Conservation (phyloP, 225 moss, liverwort and hornwort genomes). For the Bryum argenteum region DNA sequence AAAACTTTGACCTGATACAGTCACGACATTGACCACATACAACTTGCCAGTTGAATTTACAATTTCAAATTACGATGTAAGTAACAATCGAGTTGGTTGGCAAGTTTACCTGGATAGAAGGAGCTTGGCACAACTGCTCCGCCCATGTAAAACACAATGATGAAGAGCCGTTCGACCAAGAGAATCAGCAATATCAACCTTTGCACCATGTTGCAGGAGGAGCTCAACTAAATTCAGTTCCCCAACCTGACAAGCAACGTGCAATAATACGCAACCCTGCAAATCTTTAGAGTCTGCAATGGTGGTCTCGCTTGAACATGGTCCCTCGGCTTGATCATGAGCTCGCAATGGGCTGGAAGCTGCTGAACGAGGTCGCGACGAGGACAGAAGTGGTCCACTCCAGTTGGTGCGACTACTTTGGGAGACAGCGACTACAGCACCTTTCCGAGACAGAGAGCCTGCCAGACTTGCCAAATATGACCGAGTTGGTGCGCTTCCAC, state of each 20-base stretch:
- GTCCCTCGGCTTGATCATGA: conserved; percentile 29
- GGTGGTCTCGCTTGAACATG: conserved; percentile 29
- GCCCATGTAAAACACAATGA: conserved; percentile 59
- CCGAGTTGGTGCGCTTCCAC: conserved; percentile 27
- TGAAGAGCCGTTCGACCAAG: conserved; percentile 74
- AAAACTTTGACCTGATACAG: conserved; percentile 1
- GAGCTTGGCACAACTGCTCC: conserved; percentile 70
- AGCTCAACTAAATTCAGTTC: conserved; percentile 72
- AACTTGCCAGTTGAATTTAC: neutral
- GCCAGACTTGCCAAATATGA: conserved; percentile 38
- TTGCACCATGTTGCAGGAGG: conserved; percentile 76
- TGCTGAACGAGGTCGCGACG: conserved; percentile 38
- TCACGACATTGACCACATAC: neutral
- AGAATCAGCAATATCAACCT: conserved; percentile 59
- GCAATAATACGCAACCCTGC: conserved; percentile 67
- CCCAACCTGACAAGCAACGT: conserved; percentile 72
- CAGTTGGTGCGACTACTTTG: conserved; percentile 53
- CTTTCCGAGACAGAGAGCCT: conserved; percentile 38
- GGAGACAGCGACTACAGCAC: conserved; percentile 35
- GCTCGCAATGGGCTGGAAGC: conserved; percentile 41
- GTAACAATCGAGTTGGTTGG: neutral
- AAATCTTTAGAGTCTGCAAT: conserved; percentile 35
- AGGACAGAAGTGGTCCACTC: conserved; percentile 45
- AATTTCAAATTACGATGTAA: neutral
- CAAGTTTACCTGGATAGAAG: conserved; percentile 51